Conservation (phyloP, 208 protist genomes). For the Leishmania braziliensis region DNA sequence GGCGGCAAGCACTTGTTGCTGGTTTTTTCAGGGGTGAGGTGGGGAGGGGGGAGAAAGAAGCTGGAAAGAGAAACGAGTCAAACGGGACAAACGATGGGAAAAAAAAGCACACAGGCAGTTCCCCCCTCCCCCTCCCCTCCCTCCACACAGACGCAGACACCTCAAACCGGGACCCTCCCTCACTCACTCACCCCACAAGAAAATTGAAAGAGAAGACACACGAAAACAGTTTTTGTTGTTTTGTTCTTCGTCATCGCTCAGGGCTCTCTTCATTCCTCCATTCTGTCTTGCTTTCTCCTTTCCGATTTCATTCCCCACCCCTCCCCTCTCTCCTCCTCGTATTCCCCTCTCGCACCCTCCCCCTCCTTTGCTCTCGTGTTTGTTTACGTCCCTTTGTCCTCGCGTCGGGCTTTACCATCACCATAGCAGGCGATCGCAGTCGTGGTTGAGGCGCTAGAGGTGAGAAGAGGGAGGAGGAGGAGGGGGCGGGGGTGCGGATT, state of each 20-base stretch:
- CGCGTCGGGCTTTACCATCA: neutral
- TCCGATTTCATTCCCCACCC: neutral
- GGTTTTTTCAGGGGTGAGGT: neutral
- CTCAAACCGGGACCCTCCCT: too few relatives aligned
- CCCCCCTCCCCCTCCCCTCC: too few relatives aligned
- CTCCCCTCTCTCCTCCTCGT: neutral
- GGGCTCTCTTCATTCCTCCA: slow-evolving; percentile 2
- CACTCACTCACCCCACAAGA: neutral
- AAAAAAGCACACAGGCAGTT: neutral
- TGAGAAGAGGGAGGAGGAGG: slow-evolving; percentile 12
- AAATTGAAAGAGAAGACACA: neutral
- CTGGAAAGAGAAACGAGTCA: neutral
- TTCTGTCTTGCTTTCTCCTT: too few relatives aligned
- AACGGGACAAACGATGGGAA: neutral
- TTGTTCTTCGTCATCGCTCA: neutral
- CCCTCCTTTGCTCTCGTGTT: neutral
- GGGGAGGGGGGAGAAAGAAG: neutral
- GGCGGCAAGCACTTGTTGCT: neutral
- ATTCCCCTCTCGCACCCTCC: neutral
- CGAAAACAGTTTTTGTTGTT: neutral
- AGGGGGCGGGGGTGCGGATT: neutral
- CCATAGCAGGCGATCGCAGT: neutral
- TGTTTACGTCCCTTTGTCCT: neutral
- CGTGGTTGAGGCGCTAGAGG: neutral
- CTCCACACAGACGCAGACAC: neutral